These are phyloP conservation scores for Tetracladium setigerum DNA, from an alignment of 495 filamentous ascomycete genomes.

Conservation along the genomic window DNA sequence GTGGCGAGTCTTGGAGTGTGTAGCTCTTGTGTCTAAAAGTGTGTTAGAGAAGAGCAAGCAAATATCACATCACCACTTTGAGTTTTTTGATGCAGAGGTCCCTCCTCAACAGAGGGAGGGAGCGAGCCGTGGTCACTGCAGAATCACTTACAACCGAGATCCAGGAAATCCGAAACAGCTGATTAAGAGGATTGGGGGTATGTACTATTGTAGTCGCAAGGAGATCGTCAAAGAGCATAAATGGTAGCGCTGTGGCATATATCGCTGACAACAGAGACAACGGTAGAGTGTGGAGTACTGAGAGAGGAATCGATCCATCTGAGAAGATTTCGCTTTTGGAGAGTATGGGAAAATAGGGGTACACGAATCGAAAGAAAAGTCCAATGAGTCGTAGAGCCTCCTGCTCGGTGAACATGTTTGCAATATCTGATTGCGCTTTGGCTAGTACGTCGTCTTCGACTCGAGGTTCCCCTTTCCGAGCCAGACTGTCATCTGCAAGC, in stretches of 20 bases:
- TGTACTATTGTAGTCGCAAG: constrained; percentile 21
- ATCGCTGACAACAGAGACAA: constrained; percentile 20
- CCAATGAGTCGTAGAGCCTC: constrained; percentile 19
- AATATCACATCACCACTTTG: too few species aligned
- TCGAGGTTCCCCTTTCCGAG: constrained; percentile 21
- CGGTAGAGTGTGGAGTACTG: constrained; percentile 14
- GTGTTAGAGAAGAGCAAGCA: too few species aligned
- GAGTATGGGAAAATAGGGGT: constrained; percentile 24
- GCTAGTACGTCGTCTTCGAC: constrained; percentile 19
- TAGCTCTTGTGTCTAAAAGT: constrained; percentile 15
- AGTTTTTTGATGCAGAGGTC: too few species aligned
- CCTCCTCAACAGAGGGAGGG: too few species aligned
- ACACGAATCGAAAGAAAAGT: constrained; percentile 22
- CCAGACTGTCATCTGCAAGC: constrained; percentile 22
- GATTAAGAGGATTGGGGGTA: constrained; percentile 9
- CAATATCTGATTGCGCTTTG: constrained; percentile 14
- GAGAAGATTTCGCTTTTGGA: constrained; percentile 15
- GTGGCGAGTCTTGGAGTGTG: constrained; percentile 21
- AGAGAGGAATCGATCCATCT: constrained; percentile 7
- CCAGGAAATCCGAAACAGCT: constrained; percentile 20
- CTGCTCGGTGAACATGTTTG: constrained; percentile 19
- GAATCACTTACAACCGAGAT: background rate
- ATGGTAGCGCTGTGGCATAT: constrained; percentile 22
- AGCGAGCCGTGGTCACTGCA: too few species aligned
- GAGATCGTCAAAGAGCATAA: constrained; percentile 22